Evolutionary conservation across 1,284 basidiomycete species (phyloP), one percentile per base, ranked within the genome.

Genomic region (Ustanciosporium gigantosporum): DNA sequence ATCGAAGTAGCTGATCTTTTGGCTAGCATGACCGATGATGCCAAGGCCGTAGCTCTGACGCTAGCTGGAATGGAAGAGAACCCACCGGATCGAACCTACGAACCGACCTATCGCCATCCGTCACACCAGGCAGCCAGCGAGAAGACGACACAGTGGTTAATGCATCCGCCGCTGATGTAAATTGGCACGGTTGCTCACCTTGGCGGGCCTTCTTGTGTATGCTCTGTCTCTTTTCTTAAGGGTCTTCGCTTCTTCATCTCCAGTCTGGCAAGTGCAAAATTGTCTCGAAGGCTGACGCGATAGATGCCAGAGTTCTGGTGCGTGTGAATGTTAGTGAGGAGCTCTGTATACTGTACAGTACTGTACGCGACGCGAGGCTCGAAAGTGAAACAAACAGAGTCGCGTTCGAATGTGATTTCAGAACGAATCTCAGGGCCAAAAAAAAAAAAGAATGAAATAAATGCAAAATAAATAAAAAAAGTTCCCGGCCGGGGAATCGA

Each of bases 11-110:
- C 49, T 8, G 49, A 44, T 14, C 41, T 59, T 34, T 31, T 59
- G 1, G 49, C 49, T 4, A 59, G 46, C 39, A 60, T 60, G 57
- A 39, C 57, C 13, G 45, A 52, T 39, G 49, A 60, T 13, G 49
- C 36, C 6, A 60, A 60, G 23, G 32, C 42, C 0, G 21, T 23
- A 1, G 57, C 57, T 2, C 27, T 60, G 4, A 46, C 38, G 0
- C 25, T 60, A 11, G 57, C 57, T 4, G 57, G 57, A 0, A 60
- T 60, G 57, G 44, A 60, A 22, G 24, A 22, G 6, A 31, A 4
- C 7, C 23, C 20, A 4, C 25, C 37, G 4, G 13, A 22, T 5
- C 37, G 21, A 7, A 39, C n/a, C n/a, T 5, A 15, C 3, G 21
- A 39, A 25, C 23, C 32, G 20, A 9, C 11, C 14, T 35, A 35